Conservation (phyloP, 306 rosid genomes). For the Malus asiatica region DNA sequence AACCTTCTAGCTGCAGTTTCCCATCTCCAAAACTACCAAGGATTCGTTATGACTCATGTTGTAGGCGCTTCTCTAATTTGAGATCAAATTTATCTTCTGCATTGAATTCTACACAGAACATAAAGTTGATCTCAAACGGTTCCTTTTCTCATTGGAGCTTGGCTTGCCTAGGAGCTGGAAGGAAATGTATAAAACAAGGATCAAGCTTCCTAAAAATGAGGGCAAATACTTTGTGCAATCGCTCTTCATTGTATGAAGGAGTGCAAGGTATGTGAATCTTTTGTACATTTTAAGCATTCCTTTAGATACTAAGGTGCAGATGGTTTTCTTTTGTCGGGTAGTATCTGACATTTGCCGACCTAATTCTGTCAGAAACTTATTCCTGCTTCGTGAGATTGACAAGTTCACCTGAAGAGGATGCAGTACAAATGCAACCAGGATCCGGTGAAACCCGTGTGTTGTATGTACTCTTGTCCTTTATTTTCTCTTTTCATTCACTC, state of each 20-base stretch:
- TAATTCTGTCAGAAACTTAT: slow-evolving; percentile 23
- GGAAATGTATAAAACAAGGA: slow-evolving; percentile 13
- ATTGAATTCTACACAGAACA: slow-evolving; percentile 5
- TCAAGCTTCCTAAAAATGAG: slow-evolving; percentile 8
- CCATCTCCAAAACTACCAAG: slow-evolving; percentile 4
- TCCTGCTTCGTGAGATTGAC: slow-evolving; percentile 28
- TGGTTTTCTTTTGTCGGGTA: too few relatives aligned
- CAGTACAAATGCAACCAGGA: slow-evolving; percentile 29
- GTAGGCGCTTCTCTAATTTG: slow-evolving; percentile 1
- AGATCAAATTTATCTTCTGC: slow-evolving; percentile 2
- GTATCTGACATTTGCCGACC: background rate
- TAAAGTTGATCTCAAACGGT: background rate
- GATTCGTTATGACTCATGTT: slow-evolving; percentile 1
- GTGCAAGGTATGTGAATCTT: slow-evolving; percentile 22
- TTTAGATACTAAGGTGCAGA: background rate
- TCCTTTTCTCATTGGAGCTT: slow-evolving; percentile 15
- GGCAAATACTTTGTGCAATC: background rate
- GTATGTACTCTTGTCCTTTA: slow-evolving; percentile 11
- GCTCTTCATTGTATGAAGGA: slow-evolving; percentile 9
- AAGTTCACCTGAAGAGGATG: slow-evolving; percentile 29
- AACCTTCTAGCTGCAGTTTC: slow-evolving; percentile 11
- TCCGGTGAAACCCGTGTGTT: slow-evolving; percentile 21
- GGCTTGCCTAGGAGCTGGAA: slow-evolving; percentile 6
- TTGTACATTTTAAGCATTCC: background rate
- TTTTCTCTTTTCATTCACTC: background rate